Base-by-base conservation (phyloP, 495 filamentous ascomycete species). In the Penicillium roqueforti region DNA sequence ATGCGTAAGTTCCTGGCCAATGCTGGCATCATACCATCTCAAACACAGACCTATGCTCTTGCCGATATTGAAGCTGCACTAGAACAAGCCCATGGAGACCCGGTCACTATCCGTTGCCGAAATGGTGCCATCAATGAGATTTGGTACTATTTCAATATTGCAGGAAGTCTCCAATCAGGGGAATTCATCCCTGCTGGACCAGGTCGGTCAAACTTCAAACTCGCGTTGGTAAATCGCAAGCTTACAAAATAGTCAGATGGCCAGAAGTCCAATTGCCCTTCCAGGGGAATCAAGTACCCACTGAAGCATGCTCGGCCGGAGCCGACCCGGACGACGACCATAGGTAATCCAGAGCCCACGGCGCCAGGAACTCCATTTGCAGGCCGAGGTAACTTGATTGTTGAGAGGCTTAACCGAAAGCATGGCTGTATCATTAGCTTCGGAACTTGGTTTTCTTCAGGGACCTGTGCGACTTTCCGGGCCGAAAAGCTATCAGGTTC, bases 131-230 rank as follows among this genome's bases (percentile, higher is more conserved):
- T 96, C 23, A 85, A 91, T 60, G 86, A 95, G 70, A 82, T 89
- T 20, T 93, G 88, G 87, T 95, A 95, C 63, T 82, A 84, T 55
- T 95, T 86, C 73, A 86, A 92, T 58, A 82, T 95, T 10, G 80
- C 80, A 46, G 91, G 91, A 26, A 84, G 80, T 52, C 68, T 95
- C 36, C 87, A 90, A 63, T 85, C 78, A 6, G 91, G 90, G 22
- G 70, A 82, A 46, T 95, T 95, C 62, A 78, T 91, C 18, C 73
- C 88, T 18, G 73, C 82, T 0, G 52, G 75, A 14, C 83, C 83
- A 61, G 82, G 81, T 81, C 62, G n/a, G 68, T 57, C 16, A 23
- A 40, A 23, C 3, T 23, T 20, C 13, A 18, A 32, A 13, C 20
- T 16, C 2, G 1, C 20, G 22, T n/a, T 50, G 10, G 1, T 36